Base-by-base conservation (phyloP, 768 basidiomycete genomes). In the Lentinula detonsa region DNA sequence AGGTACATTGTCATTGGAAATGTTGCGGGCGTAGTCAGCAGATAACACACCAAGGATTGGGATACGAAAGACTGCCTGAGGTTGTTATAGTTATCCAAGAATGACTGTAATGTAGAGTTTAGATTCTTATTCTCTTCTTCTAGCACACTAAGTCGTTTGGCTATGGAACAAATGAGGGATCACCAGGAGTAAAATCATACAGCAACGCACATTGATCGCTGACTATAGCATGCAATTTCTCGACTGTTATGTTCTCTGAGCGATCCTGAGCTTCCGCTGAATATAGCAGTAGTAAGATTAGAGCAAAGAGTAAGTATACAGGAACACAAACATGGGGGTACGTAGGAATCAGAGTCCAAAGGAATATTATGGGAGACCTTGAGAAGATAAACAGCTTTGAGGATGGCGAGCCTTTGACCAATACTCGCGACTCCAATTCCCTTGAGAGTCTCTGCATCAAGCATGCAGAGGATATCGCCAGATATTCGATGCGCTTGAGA, bases 341-440 rank as follows among this genome's bases (percentile, higher is more conserved):
- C 83, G 71, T 93, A 97, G 67, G 92, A 83, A 64, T 90, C 88
- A 42, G 88, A 76, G 61, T 93, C 91, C 65, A 95, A 86, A 40
- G 90, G 85, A 56, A 99, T 78, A 63, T 86, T 86, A 68, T 95
- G 83, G 1, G 85, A 85, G 56, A 95, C 74, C 78, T 99, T 99
- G 67, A 92, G 77, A 57, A 85, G 85, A 76, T 97, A 98, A 61
- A 98, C 86, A 52, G 90, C 88, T 73, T 94, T 95, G 71, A 98
- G 86, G 64, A 98, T 93, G 48, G 91, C 80, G 39, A 99, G 76
- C 59, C 97, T 81, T 73, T 98, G 95, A 21, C 97, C 97, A 64
- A 98, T 84, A 39, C 90, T 92, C n/a, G 83, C 70, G 46, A 99
- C 83, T 7, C 97, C 97, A 60, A 98, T 77, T 46, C 90, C 87